phyloP scores from a whole-genome alignment of 768 basidiomycete genomes.

The Coprinopsis cinerea region DNA sequence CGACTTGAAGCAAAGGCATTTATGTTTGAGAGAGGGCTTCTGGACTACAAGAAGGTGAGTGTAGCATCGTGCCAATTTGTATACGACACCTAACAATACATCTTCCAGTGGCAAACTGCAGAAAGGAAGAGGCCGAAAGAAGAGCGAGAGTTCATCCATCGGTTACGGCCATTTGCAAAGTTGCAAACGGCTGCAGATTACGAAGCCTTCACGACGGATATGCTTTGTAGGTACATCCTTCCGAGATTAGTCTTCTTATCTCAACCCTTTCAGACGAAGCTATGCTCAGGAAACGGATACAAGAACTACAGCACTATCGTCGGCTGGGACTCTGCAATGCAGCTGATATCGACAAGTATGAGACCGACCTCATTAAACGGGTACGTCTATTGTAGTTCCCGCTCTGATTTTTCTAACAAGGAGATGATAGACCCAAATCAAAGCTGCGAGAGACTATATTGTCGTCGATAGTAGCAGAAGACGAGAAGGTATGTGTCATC shows the following conservation, averaged over 20 bases:
- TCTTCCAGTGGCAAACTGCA: conserved; percentile 71
- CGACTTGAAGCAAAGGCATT: conserved; percentile 79
- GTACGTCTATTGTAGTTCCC: conserved; percentile 36
- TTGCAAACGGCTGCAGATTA: conserved; percentile 90
- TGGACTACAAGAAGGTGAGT: conserved; percentile 91
- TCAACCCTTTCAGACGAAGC: conserved; percentile 67
- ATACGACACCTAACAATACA: conserved; percentile 4
- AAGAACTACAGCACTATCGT: conserved; percentile 88
- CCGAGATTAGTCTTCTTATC: neutral
- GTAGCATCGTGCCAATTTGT: conserved; percentile 2
- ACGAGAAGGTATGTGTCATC: neutral
- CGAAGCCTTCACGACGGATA: conserved; percentile 80
- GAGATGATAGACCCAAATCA: conserved; percentile 69
- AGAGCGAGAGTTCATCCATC: conserved; percentile 84
- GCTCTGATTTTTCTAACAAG: too few relatives aligned
- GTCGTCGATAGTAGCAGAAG: conserved; percentile 37
- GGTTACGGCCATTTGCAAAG: conserved; percentile 85
- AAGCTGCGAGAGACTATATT: conserved; percentile 53
- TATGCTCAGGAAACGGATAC: conserved; percentile 78
- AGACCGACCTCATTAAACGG: conserved; percentile 64
- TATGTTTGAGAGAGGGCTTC: conserved; percentile 85
- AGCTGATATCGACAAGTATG: conserved; percentile 90
- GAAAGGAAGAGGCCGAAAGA: conserved; percentile 91
- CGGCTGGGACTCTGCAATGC: conserved; percentile 76
- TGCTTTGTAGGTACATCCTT: conserved; percentile 63